Percentiles rank a stretch among this genome's conserved stretches.
Conservation (phyloP, 257 asterid genomes). For the Solanum lycopersicoides region DNA sequence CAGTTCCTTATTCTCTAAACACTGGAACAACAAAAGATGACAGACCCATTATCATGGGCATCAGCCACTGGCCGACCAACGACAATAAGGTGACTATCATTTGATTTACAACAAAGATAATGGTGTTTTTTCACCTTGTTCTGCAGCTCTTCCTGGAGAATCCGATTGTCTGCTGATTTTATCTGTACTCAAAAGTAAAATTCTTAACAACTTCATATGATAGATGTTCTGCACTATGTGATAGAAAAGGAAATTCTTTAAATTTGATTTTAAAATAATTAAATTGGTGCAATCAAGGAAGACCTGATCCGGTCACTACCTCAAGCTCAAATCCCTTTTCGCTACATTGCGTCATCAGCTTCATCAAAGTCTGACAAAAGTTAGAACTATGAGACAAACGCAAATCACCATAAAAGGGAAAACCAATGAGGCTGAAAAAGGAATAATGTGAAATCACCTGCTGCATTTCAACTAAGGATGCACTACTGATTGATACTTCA, state of each 20-base stretch:
- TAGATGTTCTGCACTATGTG: background rate
- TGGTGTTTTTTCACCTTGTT: slow-evolving; percentile 43
- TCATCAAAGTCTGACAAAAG: slow-evolving; percentile 51
- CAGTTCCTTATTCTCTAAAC: slow-evolving; percentile 66
- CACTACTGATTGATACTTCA: slow-evolving; percentile 71
- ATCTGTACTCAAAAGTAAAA: slow-evolving; percentile 50
- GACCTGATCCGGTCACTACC: slow-evolving; percentile 28
- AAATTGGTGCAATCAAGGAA: background rate
- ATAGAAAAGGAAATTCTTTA: background rate
- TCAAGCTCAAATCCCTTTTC: slow-evolving; percentile 92
- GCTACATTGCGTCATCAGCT: slow-evolving; percentile 75
- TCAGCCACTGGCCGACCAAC: background rate
- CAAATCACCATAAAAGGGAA: background rate
- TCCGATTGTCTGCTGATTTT: slow-evolving; percentile 83
- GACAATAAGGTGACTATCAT: background rate
- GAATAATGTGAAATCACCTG: slow-evolving; percentile 44
- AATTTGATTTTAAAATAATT: background rate
- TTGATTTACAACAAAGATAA: background rate
- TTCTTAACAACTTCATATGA: slow-evolving; percentile 10
- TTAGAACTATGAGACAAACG: background rate
- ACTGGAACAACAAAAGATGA: slow-evolving; percentile 33
- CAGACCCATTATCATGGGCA: background rate
- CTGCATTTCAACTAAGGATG: slow-evolving; percentile 86
- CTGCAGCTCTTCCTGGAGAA: slow-evolving; percentile 91
- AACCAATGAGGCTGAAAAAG: background rate